A percentile compares a stretch with the other conserved stretches of the same genome.
Evolutionary conservation across 2,329 filamentous ascomycete genomes (phyloP).

Genomic region (Verticillium nonalfalfae): DNA sequence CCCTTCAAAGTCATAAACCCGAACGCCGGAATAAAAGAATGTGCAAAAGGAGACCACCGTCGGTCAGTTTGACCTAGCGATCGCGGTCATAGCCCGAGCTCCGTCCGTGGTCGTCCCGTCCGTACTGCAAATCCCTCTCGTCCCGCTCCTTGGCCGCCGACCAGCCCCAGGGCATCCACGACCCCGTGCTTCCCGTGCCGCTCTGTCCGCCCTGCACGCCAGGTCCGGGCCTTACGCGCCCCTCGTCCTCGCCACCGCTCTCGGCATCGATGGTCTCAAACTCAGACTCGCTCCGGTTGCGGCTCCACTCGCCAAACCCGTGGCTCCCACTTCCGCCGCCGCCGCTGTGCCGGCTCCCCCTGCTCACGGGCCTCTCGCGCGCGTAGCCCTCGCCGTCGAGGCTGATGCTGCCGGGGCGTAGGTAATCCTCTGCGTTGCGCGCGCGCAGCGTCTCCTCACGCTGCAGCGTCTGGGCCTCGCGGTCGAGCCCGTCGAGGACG

Average conservation of each 20-base stretch:
- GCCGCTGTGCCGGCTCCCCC: constrained; percentile 30
- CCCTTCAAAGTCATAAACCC: neutral
- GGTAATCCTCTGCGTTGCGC: neutral
- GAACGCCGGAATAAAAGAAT: neutral
- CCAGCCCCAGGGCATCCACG: constrained; percentile 47
- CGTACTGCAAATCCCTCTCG: neutral
- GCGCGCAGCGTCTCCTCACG: constrained; percentile 20
- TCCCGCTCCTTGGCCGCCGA: constrained; percentile 20
- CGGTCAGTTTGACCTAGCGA: neutral
- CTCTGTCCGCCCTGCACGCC: neutral
- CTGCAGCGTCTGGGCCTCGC: constrained; percentile 62
- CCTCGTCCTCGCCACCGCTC: constrained; percentile 48
- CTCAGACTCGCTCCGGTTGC: constrained; percentile 79
- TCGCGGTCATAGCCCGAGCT: constrained; percentile 16
- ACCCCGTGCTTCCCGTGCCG: constrained; percentile 21
- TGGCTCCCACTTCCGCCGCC: neutral
- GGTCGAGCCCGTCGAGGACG: constrained; percentile 71
- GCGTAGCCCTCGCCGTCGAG: neutral
- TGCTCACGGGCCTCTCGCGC: constrained; percentile 12
- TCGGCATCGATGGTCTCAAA: constrained; percentile 86
- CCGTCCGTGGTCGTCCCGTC: constrained; percentile 11
- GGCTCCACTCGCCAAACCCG: constrained; percentile 58
- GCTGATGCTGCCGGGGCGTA: neutral
- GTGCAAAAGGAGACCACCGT: too few species aligned
- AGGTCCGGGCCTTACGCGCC: constrained; percentile 23